phyloP scores from a whole-genome alignment of 164 flowering plant species.

The Stephania japonica region DNA sequence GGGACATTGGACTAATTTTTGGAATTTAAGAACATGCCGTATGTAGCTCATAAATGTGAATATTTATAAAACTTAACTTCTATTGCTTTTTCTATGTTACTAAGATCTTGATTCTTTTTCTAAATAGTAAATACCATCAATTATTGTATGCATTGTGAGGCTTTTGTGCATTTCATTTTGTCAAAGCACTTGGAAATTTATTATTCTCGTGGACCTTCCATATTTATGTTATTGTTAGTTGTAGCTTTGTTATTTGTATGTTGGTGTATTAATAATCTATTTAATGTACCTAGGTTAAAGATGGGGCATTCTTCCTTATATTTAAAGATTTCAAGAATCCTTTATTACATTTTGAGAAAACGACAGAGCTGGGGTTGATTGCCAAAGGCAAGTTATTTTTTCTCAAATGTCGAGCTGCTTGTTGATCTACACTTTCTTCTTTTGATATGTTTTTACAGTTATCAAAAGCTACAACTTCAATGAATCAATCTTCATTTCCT shows the following conservation, averaged over 20 bases:
- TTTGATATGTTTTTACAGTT: neutral
- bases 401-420: neutral
- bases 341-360: constrained; percentile 26
- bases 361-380: constrained; percentile 34
- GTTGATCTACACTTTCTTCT: neutral
- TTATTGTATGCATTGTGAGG: neutral
- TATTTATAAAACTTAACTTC: too few relatives aligned
- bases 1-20: neutral
- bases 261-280: neutral
- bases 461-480: too few relatives aligned
- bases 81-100: neutral
- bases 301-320: constrained; percentile 39
- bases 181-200: neutral
- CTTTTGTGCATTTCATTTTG: neutral
- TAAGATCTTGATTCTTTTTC: neutral
- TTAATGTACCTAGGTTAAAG: constrained; percentile 30
- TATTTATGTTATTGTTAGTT: neutral
- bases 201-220: neutral
- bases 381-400: constrained; percentile 36
- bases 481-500: neutral
- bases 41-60: neutral
- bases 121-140: neutral
- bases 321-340: constrained; percentile 45
- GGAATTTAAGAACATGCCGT: neutral
- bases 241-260: neutral